Conservation (phyloP, 1,139 yeast genomes). For the Nakaseomyces nivariensis region DNA sequence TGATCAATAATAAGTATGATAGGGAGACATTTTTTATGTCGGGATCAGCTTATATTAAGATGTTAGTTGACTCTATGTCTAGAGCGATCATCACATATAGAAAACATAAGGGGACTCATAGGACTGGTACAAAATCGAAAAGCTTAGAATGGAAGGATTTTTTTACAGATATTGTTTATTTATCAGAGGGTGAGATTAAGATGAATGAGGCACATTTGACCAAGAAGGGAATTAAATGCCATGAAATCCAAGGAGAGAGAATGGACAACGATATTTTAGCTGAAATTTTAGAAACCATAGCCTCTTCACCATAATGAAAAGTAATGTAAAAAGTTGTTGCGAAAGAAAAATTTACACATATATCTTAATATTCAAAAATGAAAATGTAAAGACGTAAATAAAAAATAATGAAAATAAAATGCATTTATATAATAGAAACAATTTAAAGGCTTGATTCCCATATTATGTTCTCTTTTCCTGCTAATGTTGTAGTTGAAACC, state of each 20-base stretch:
- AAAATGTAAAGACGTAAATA: neutral
- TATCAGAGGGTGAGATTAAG: conserved; percentile 37
- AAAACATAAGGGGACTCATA: conserved; percentile 5
- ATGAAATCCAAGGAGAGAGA: conserved; percentile 33
- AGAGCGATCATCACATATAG: conserved; percentile 14
- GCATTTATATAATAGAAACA: neutral
- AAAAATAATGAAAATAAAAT: neutral
- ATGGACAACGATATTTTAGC: conserved; percentile 31
- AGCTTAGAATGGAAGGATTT: conserved; percentile 33
- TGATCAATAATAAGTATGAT: conserved; percentile 65
- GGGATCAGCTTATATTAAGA: conserved; percentile 48
- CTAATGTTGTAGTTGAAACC: neutral
- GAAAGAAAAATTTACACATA: neutral
- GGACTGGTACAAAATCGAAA: conserved; percentile 4
- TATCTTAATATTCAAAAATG: neutral
- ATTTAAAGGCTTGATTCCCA: too few species aligned
- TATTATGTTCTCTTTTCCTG: neutral
- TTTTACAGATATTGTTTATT: conserved; percentile 49
- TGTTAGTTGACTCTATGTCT: conserved; percentile 35
- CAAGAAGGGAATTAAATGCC: conserved; percentile 38
- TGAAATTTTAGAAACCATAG: conserved; percentile 29
- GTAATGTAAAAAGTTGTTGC: neutral
- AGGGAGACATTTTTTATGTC: conserved; percentile 65
- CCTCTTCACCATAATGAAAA: neutral
- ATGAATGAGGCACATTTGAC: conserved; percentile 38